Evolutionary conservation across 352 stramenopile species (phyloP).

Genomic region (Phytophthora cryptogea): DNA sequence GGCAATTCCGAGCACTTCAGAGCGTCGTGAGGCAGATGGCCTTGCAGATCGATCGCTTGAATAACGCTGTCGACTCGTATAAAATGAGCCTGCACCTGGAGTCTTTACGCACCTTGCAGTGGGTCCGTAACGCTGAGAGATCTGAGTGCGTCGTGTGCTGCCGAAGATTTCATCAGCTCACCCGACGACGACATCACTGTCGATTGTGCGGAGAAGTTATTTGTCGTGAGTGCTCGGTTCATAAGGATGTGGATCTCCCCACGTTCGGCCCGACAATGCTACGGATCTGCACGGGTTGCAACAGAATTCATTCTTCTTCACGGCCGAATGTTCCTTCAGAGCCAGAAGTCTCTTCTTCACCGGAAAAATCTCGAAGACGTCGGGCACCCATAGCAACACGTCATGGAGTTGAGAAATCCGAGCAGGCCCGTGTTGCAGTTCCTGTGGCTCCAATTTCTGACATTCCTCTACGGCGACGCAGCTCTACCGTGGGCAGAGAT

Average conservation of each 20-base stretch:
- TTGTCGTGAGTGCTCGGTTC: constrained; percentile 71
- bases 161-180: constrained; percentile 69
- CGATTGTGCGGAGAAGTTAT: constrained; percentile 78
- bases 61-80: constrained; percentile 67
- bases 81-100: constrained; percentile 64
- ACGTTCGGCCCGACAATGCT: constrained; percentile 67
- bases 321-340: constrained; percentile 27
- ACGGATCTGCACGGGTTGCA: constrained; percentile 68
- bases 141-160: constrained; percentile 66
- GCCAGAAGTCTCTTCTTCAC: constrained; percentile 17
- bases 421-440: constrained; percentile 4
- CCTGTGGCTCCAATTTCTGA: not conserved
- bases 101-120: constrained; percentile 49
- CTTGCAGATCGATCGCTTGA: constrained; percentile 48
- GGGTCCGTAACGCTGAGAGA: constrained; percentile 61
- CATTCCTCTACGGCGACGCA: constrained; percentile 7
- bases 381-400: constrained; percentile 1
- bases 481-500: constrained; percentile 14
- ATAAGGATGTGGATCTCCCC: constrained; percentile 72
- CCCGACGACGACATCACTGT: constrained; percentile 75
- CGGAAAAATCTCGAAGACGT: constrained; percentile 20
- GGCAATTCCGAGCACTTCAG: constrained; percentile 69
- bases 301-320: constrained; percentile 24
- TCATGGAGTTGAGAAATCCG: constrained; percentile 2
- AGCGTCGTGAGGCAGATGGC: constrained; percentile 63